phyloP scores from a whole-genome alignment of 2,329 filamentous ascomycete genomes.

The Exserohilum rostratum region DNA sequence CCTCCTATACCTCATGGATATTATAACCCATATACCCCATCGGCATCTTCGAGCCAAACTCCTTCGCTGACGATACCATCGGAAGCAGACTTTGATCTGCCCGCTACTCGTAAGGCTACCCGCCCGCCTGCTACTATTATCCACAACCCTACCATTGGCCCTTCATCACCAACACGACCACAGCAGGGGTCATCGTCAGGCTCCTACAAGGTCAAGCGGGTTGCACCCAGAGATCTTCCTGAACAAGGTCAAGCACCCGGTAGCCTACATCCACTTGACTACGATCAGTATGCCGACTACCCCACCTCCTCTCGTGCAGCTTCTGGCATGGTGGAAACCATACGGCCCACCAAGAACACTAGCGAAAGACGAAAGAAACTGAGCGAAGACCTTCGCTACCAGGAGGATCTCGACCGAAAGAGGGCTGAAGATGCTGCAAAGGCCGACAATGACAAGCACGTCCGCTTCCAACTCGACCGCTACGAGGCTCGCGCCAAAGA shows the following conservation, averaged over 20 bases:
- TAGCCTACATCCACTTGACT: slow-evolving; percentile 26
- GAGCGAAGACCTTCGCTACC: slow-evolving; percentile 25
- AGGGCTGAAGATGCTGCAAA: slow-evolving; percentile 17
- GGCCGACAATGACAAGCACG: slow-evolving; percentile 33
- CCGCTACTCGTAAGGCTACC: slow-evolving; percentile 24
- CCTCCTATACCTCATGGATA: slow-evolving; percentile 27
- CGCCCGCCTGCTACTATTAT: slow-evolving; percentile 34
- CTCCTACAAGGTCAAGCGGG: slow-evolving; percentile 28
- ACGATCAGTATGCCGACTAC: slow-evolving; percentile 25
- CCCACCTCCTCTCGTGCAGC: slow-evolving; percentile 29
- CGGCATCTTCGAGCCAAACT: slow-evolving; percentile 36
- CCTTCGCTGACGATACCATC: slow-evolving; percentile 40
- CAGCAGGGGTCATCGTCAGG: slow-evolving; percentile 18
- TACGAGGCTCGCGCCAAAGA: slow-evolving; percentile 28
- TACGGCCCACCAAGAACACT: slow-evolving; percentile 27
- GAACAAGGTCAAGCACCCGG: slow-evolving; percentile 19
- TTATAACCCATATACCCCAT: slow-evolving; percentile 35
- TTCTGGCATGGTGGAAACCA: slow-evolving; percentile 29
- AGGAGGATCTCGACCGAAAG: slow-evolving; percentile 32
- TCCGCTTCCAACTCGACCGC: slow-evolving; percentile 36
- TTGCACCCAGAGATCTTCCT: slow-evolving; percentile 22
- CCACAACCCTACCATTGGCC: slow-evolving; percentile 30
- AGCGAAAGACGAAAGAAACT: slow-evolving; percentile 28
- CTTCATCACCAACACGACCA: slow-evolving; percentile 27
- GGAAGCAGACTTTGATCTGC: slow-evolving; percentile 39